Evolutionary conservation across 768 basidiomycete genomes (phyloP).

Genomic region (Lentinula sp.): DNA sequence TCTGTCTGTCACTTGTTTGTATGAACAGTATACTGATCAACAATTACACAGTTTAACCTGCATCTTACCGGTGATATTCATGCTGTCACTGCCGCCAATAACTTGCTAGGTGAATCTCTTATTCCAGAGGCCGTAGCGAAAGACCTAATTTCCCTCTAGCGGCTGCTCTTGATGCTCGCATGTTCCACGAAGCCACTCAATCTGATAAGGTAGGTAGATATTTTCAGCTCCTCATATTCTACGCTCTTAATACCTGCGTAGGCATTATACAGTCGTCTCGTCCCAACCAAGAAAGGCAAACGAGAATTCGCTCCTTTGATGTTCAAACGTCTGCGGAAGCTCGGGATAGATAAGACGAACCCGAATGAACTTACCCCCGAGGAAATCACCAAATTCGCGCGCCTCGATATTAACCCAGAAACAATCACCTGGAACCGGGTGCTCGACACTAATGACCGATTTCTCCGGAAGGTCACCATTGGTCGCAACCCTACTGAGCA

Average conservation of each 20-base stretch:
- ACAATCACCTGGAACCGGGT: slow-evolving; percentile 99
- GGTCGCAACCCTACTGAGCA: slow-evolving; percentile 89
- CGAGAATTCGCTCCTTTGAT: slow-evolving; percentile 94
- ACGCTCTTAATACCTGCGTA: slow-evolving; percentile 13
- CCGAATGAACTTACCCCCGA: slow-evolving; percentile 90
- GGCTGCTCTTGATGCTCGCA: slow-evolving; percentile 93
- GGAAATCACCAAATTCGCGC: slow-evolving; percentile 84
- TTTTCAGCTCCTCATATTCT: neutral
- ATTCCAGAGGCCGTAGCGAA: neutral
- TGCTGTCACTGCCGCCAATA: slow-evolving; percentile 96
- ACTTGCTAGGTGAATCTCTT: slow-evolving; percentile 66
- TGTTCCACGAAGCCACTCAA: slow-evolving; percentile 96
- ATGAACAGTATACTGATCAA: neutral
- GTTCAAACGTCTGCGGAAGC: slow-evolving; percentile 91
- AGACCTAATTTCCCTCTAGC: slow-evolving; percentile 37
- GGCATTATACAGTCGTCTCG: slow-evolving; percentile 87
- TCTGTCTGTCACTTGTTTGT: slow-evolving; percentile 2
- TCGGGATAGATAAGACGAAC: slow-evolving; percentile 91
- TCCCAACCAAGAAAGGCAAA: slow-evolving; percentile 89
- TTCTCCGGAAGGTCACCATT: slow-evolving; percentile 88
- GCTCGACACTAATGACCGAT: slow-evolving; percentile 93
- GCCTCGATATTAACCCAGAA: slow-evolving; percentile 83
- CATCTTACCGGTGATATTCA: slow-evolving; percentile 97
- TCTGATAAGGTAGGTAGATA: slow-evolving; percentile 66
- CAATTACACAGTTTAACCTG: slow-evolving; percentile 70